Conservation (phyloP, 345 rosid genomes). For the Lenwebbia sp. region DNA sequence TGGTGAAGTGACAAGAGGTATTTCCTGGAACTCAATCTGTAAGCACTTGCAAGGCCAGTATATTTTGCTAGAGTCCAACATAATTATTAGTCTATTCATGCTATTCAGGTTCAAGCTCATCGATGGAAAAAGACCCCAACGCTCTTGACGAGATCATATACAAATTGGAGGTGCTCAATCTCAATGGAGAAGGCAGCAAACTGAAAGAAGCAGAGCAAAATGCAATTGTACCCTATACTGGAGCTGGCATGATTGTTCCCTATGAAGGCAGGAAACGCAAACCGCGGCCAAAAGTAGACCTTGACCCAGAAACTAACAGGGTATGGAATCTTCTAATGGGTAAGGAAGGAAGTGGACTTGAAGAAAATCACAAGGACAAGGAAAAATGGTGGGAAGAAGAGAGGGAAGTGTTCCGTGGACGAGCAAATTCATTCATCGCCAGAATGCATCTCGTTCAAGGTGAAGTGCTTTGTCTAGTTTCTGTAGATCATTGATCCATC, state of each 20-base stretch:
- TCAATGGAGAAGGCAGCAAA: conserved; percentile 20
- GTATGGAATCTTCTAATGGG: conserved; percentile 88
- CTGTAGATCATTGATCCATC: neutral
- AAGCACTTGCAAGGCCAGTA: neutral
- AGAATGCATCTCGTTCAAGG: conserved; percentile 98
- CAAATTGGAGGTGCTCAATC: conserved; percentile 31
- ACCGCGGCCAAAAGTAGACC: conserved; percentile 79
- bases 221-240: conserved; percentile 55
- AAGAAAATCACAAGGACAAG: conserved; percentile 38
- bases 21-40: neutral
- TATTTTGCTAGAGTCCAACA: neutral
- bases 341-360: conserved; percentile 37
- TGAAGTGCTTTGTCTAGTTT: conserved; percentile 6
- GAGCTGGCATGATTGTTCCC: conserved; percentile 51
- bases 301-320: conserved; percentile 79
- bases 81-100: neutral
- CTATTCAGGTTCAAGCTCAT: conserved; percentile 23
- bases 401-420: conserved; percentile 60
- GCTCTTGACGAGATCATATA: conserved; percentile 34
- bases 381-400: conserved; percentile 85
- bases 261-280: conserved; percentile 47
- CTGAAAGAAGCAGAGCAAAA: conserved; percentile 23
- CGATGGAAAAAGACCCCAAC: conserved; percentile 9
- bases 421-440: conserved; percentile 85
- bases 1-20: neutral